These are phyloP conservation scores for Irpex rosettiformis DNA, from an alignment of 1,284 basidiomycete species.

Conservation along the genomic window DNA sequence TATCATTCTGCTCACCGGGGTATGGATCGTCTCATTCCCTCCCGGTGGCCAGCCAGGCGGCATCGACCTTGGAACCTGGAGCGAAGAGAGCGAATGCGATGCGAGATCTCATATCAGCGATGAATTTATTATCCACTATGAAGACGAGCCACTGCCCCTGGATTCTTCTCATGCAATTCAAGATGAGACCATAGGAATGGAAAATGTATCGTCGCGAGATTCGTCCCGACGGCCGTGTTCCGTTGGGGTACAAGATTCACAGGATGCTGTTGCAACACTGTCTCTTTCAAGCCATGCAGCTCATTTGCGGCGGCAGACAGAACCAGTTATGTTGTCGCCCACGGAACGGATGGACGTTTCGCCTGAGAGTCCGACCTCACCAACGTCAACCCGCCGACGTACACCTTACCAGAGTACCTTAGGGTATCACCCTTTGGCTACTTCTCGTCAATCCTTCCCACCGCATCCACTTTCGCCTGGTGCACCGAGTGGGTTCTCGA, in stretches of 20 bases:
- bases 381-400: slow-evolving; percentile 8
- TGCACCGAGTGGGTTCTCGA: slow-evolving; percentile 54
- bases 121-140: slow-evolving; percentile 18
- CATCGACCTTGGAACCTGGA: slow-evolving; percentile 53
- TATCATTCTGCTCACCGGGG: slow-evolving; percentile 77
- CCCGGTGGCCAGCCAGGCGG: slow-evolving; percentile 44
- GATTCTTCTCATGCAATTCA: slow-evolving; percentile 9
- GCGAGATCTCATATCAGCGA: slow-evolving; percentile 26
- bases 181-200: slow-evolving; percentile 16
- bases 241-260: slow-evolving; percentile 12
- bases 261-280: slow-evolving; percentile 7
- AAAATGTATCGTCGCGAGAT: slow-evolving; percentile 12
- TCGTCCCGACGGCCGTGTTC: slow-evolving; percentile 17
- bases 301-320: slow-evolving; percentile 21
- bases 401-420: slow-evolving; percentile 9
- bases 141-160: slow-evolving; percentile 30
- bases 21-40: slow-evolving; percentile 84
- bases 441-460: slow-evolving; percentile 16
- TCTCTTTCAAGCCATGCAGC: slow-evolving; percentile 5
- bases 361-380: slow-evolving; percentile 13
- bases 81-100: slow-evolving; percentile 31
- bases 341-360: slow-evolving; percentile 16
- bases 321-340: slow-evolving; percentile 18
- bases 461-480: slow-evolving; percentile 25
- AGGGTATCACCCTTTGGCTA: not conserved